Evolutionary conservation across 2,329 filamentous ascomycete genomes (phyloP).

Genomic region (Colletotrichum agaves): DNA sequence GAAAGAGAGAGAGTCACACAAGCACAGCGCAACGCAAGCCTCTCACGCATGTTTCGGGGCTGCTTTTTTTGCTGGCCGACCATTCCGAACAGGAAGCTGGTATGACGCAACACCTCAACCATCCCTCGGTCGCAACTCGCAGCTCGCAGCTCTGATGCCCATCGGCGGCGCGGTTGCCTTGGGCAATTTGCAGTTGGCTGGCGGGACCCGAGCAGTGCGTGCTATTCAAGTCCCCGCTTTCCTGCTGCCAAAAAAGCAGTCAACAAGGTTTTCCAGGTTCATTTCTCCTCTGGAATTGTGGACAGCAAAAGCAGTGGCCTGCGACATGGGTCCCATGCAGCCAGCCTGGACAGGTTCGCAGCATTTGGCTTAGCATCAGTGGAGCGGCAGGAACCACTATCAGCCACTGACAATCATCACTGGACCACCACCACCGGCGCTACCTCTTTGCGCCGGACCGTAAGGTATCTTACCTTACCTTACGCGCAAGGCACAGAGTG

Average conservation of each 20-base stretch:
- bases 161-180: slow-evolving; percentile 22
- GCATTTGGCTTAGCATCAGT: slow-evolving; percentile 15
- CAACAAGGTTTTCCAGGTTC: slow-evolving; percentile 37
- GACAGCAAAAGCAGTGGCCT: slow-evolving; percentile 23
- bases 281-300: slow-evolving; percentile 28
- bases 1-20: slow-evolving; percentile 10
- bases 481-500: too few relatives aligned
- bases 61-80: slow-evolving; percentile 19
- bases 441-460: background rate
- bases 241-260: slow-evolving; percentile 18
- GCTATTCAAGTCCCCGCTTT: slow-evolving; percentile 17
- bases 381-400: slow-evolving; percentile 8
- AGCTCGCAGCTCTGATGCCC: background rate
- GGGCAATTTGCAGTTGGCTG: slow-evolving; percentile 22
- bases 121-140: slow-evolving; percentile 5
- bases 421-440: background rate
- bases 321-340: slow-evolving; percentile 32
- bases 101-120: slow-evolving; percentile 29
- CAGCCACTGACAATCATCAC: slow-evolving; percentile 12
- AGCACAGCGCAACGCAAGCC: background rate
- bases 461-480: too few relatives aligned
- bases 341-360: slow-evolving; percentile 13
- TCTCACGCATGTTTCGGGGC: slow-evolving; percentile 20
- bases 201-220: slow-evolving; percentile 17
- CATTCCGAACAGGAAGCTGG: slow-evolving; percentile 22